phyloP scores from a whole-genome alignment of 2,329 filamentous ascomycete species.

The Ceratocystis destructans region DNA sequence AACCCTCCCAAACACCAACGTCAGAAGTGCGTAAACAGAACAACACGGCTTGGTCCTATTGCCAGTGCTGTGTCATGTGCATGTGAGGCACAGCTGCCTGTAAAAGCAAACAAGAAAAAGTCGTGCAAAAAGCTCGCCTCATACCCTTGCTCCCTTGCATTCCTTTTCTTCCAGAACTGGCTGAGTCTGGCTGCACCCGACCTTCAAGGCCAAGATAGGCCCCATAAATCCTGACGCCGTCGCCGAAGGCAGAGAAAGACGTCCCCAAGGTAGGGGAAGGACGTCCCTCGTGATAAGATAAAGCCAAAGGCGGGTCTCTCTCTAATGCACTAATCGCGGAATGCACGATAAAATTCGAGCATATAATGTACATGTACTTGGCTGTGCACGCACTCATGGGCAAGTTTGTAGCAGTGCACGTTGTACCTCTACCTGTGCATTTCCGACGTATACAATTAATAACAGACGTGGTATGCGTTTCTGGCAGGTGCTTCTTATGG shows the following conservation, averaged over 20 bases:
- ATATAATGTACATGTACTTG: not conserved
- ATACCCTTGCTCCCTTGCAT: not conserved
- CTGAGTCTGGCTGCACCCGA: not conserved
- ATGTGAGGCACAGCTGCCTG: not conserved
- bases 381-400: too few relatives aligned
- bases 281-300: not conserved
- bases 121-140: not conserved
- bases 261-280: not conserved
- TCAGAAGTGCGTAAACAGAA: not conserved
- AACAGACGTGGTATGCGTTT: not conserved
- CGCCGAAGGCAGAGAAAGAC: constrained; percentile 11
- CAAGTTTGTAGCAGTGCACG: too few relatives aligned
- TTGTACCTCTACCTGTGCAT: too few relatives aligned
- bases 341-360: not conserved
- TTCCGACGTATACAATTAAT: not conserved
- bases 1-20: not conserved
- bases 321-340: not conserved
- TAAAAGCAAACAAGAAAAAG: not conserved
- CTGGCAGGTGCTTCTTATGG: not conserved
- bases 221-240: constrained; percentile 10
- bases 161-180: not conserved
- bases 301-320: not conserved
- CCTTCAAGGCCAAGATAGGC: not conserved
- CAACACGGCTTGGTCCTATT: not conserved
- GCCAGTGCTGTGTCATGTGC: not conserved